Evolutionary conservation across 441 rosid species (phyloP).

Genomic region (Populus hybrid): DNA sequence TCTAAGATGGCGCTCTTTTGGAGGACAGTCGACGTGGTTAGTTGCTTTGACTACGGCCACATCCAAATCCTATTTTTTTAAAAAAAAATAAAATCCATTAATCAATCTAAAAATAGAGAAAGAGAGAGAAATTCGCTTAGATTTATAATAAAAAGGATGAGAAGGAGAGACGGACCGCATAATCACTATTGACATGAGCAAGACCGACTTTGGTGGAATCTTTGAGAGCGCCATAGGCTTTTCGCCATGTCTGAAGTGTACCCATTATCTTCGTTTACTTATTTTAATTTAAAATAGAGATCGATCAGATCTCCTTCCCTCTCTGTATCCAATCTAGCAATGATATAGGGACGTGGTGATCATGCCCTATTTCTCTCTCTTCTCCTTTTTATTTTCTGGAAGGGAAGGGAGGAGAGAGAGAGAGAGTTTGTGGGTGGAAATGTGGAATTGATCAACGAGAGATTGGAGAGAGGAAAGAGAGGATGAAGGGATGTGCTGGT

Average conservation of each 20-base stretch:
- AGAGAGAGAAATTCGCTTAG: neutral
- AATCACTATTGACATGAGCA: slow-evolving; percentile 98
- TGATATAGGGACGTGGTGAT: neutral
- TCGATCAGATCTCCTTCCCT: slow-evolving; percentile 23
- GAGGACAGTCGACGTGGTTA: slow-evolving; percentile 95
- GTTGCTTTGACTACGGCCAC: slow-evolving; percentile 97
- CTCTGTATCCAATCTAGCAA: slow-evolving; percentile 5
- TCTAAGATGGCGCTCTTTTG: slow-evolving; percentile 90
- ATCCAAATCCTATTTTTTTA: slow-evolving; percentile 72
- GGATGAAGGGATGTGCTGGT: neutral
- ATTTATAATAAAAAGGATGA: neutral
- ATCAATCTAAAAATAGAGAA: neutral
- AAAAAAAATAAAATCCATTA: slow-evolving; percentile 10
- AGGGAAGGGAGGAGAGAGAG: neutral
- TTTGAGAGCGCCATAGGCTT: slow-evolving; percentile 94
- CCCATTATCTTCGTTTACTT: slow-evolving; percentile 45
- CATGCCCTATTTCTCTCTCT: slow-evolving; percentile 45
- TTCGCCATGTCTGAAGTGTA: slow-evolving; percentile 93
- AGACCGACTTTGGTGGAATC: slow-evolving; percentile 99
- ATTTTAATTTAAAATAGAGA: neutral
- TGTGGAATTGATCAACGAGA: slow-evolving; percentile 12
- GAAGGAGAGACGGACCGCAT: slow-evolving; percentile 48
- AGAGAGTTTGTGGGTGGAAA: neutral
- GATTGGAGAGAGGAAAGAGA: neutral
- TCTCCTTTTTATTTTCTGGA: slow-evolving; percentile 39